A percentile compares a stretch with the other conserved stretches of the same genome.
These are phyloP conservation scores for Termitomyces heimii DNA, from an alignment of 768 basidiomycete species.

Conservation along the genomic window DNA sequence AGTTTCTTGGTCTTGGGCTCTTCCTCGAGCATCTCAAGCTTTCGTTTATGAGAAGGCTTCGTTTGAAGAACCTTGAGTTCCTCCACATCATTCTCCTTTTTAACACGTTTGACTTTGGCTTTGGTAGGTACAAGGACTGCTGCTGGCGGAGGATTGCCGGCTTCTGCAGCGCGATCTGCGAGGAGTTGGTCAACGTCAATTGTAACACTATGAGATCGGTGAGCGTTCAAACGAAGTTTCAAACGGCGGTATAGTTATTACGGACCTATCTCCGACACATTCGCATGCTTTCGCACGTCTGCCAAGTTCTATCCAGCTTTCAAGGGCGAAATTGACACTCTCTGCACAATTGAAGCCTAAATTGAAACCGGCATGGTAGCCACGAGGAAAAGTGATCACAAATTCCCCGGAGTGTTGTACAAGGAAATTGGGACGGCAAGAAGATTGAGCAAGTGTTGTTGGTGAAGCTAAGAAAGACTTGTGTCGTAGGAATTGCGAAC, in stretches of 20 bases:
- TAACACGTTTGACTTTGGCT: constrained; percentile 16
- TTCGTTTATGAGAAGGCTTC: constrained; percentile 36
- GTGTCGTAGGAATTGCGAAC: constrained; percentile 93
- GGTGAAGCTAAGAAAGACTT: constrained; percentile 96
- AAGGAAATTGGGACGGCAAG: constrained; percentile 77
- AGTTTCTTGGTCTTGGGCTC: constrained; percentile 44
- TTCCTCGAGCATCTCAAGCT: constrained; percentile 28
- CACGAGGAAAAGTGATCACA: constrained; percentile 90
- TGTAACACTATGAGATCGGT: constrained; percentile 55
- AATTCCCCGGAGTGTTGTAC: constrained; percentile 96
- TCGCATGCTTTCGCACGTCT: constrained; percentile 71
- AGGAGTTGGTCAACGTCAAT: constrained; percentile 91
- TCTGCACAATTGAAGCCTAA: constrained; percentile 95
- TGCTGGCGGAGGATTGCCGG: constrained; percentile 12
- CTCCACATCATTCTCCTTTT: constrained; percentile 20
- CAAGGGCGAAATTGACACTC: constrained; percentile 93
- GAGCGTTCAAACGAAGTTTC: background rate
- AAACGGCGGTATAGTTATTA: background rate
- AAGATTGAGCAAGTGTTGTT: constrained; percentile 67
- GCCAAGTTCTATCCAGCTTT: constrained; percentile 90
- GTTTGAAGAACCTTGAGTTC: constrained; percentile 26
- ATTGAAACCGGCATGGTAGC: constrained; percentile 97
- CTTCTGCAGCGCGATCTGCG: constrained; percentile 53
- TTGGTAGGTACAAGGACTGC: background rate
- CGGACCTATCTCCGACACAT: constrained; percentile 70